A percentile compares a stretch with the other conserved stretches of the same genome.
Conservation (phyloP, 176 grass and related monocot genomes). For the Oryza glaberrima region DNA sequence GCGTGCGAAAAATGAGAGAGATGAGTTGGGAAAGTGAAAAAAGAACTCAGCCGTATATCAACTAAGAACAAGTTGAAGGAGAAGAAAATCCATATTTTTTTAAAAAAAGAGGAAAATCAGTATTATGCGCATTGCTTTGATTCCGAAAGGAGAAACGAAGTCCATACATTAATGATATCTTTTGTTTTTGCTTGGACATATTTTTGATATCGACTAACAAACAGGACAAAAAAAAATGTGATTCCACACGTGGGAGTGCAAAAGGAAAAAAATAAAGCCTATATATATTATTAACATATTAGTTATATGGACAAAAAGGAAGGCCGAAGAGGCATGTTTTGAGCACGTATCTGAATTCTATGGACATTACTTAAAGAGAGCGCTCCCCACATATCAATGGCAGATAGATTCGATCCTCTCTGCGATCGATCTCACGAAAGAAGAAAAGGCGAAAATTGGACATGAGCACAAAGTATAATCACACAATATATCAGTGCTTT, state of each 20-base stretch:
- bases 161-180: neutral
- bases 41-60: neutral
- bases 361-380: conserved; percentile 5
- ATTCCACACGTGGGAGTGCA: neutral
- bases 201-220: neutral
- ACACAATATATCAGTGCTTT: neutral
- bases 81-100: neutral
- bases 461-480: neutral
- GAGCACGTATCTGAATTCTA: too few relatives aligned
- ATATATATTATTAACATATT: neutral
- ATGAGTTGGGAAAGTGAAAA: too few relatives aligned
- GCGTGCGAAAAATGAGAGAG: too few relatives aligned
- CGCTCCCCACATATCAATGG: neutral
- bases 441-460: conserved; percentile 7
- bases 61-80: neutral
- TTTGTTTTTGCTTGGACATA: neutral
- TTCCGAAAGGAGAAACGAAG: neutral
- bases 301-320: neutral
- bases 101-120: neutral
- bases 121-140: neutral
- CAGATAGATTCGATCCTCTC: conserved; percentile 28
- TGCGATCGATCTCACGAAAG: conserved; percentile 24
- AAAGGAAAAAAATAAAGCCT: neutral
- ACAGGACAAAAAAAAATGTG: neutral
- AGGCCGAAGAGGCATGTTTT: too few relatives aligned